phyloP scores from a whole-genome alignment of 768 basidiomycete species.

The Lepiota subincarnata region DNA sequence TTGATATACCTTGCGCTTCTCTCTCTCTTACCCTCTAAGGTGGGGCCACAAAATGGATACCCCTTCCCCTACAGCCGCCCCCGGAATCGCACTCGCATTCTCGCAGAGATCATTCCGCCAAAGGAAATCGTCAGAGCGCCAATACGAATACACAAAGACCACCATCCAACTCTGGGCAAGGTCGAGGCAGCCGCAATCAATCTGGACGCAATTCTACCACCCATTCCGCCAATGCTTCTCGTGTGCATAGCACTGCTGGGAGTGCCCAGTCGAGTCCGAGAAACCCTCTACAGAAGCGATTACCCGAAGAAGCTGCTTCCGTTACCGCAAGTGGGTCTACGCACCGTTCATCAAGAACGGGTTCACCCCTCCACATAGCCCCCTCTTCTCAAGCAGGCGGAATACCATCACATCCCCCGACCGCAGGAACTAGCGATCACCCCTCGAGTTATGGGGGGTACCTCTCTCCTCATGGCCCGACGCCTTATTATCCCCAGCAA shows the following conservation, averaged over 20 bases:
- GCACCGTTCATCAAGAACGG: conserved; percentile 2
- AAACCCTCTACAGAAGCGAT: conserved; percentile 28
- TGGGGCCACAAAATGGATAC: conserved; percentile 6
- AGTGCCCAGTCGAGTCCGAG: conserved; percentile 24
- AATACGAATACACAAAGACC: background rate
- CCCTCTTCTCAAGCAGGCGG: background rate
- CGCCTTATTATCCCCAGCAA: conserved; percentile 17
- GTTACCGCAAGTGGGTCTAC: conserved; percentile 2
- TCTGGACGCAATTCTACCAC: conserved; percentile 25
- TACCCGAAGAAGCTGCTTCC: conserved; percentile 33
- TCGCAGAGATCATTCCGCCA: conserved; percentile 1
- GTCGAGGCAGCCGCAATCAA: conserved; percentile 19
- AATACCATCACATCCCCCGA: conserved; percentile 1
- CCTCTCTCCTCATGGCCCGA: conserved; percentile 13
- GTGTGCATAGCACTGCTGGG: conserved; percentile 34
- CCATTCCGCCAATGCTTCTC: conserved; percentile 25
- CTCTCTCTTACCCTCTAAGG: conserved; percentile 1
- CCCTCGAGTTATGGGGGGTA: background rate
- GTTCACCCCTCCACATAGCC: conserved; percentile 1
- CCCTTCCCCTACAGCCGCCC: conserved; percentile 6
- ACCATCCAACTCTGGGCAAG: conserved; percentile 1
- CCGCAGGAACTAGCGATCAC: background rate
- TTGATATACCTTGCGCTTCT: background rate
- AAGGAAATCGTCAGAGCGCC: background rate
- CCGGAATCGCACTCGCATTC: background rate